A percentile compares a stretch with the other conserved stretches of the same genome.
phyloP scores from a whole-genome alignment of 495 filamentous ascomycete genomes.

The Neurospora sp. region DNA sequence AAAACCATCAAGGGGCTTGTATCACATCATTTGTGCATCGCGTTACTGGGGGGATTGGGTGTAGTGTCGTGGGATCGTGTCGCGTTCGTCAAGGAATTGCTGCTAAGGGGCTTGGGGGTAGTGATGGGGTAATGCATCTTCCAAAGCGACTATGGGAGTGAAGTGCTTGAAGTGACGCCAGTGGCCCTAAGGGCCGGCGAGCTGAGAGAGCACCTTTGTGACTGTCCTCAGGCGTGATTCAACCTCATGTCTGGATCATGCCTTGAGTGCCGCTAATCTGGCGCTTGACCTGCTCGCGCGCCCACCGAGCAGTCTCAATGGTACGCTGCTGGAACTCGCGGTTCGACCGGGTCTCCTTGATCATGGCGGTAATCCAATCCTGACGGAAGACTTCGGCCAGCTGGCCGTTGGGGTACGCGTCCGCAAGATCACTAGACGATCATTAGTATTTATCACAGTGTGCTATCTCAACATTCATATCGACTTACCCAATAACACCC shows the following conservation, averaged over 20 bases:
- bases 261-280: slow-evolving; percentile 52
- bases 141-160: slow-evolving; percentile 4
- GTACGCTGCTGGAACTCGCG: slow-evolving; percentile 74
- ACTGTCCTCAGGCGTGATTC: slow-evolving; percentile 12
- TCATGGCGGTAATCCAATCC: slow-evolving; percentile 80
- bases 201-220: slow-evolving; percentile 6
- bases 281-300: slow-evolving; percentile 91
- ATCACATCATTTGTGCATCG: slow-evolving; percentile 27
- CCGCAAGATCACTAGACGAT: slow-evolving; percentile 69
- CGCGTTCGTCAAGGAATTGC: slow-evolving; percentile 14
- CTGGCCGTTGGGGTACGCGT: slow-evolving; percentile 86
- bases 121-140: slow-evolving; percentile 7
- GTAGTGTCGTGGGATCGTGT: slow-evolving; percentile 18
- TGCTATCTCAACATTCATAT: not conserved
- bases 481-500: slow-evolving; percentile 86
- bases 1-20: slow-evolving; percentile 18
- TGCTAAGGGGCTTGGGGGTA: slow-evolving; percentile 8
- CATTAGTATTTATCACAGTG: not conserved
- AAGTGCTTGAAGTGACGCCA: slow-evolving; percentile 5
- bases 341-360: slow-evolving; percentile 79
- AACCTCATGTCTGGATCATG: slow-evolving; percentile 32
- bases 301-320: slow-evolving; percentile 91
- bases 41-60: slow-evolving; percentile 6
- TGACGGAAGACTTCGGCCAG: slow-evolving; percentile 72
- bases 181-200: slow-evolving; percentile 3